Evolutionary conservation across 2,329 filamentous ascomycete species (phyloP), one percentile per base, ranked within the genome.

Genomic region (Cytospora schulzeri): DNA sequence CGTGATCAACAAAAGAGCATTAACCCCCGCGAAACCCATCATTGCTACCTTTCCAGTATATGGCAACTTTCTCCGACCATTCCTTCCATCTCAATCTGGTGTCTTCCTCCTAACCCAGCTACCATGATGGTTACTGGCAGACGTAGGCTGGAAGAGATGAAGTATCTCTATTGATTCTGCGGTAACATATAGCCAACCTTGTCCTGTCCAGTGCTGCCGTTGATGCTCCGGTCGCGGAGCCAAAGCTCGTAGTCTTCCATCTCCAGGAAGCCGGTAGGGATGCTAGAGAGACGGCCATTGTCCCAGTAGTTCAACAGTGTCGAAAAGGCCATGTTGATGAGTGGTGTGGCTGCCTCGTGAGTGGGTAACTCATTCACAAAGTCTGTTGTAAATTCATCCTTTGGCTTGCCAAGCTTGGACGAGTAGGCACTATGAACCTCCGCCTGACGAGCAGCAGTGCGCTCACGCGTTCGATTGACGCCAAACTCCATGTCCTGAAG

Each of bases 281-380:
- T 53, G 17, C 35, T 51, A 45, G 38, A 45, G 24, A 65, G 41
- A 31, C 50, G 52, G 22, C 60, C 60, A 28, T 59, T 60, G 33
- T 69, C 68, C 59, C 68, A 70, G 60, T 70, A 68, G 3, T 66
- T 65, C 45, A 70, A 60, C 38, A 80, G 64, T 5, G 73, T 73
- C 24, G 71, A 74, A 63, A 79, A 76, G 3, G 74, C 72, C 76
- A 82, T 76, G 57, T 75, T 77, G 12, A 85, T 60, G 14, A 84
- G 72, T 2, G 80, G 79, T 15, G 73, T 70, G 14, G 76, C 73
- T 60, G 81, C 77, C 57, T 81, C 77, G 2, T 73, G 67, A 3
- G 73, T 71, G 5, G 77, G 71, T 67, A 77, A 77, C 8, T 62
- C 63, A 65, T 77, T 78, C 33, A 76, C 78, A 41, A 81, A 74